These are phyloP conservation scores for Arthrobotrys megalospora DNA, from an alignment of 2,329 filamentous ascomycete species.

Conservation along the genomic window DNA sequence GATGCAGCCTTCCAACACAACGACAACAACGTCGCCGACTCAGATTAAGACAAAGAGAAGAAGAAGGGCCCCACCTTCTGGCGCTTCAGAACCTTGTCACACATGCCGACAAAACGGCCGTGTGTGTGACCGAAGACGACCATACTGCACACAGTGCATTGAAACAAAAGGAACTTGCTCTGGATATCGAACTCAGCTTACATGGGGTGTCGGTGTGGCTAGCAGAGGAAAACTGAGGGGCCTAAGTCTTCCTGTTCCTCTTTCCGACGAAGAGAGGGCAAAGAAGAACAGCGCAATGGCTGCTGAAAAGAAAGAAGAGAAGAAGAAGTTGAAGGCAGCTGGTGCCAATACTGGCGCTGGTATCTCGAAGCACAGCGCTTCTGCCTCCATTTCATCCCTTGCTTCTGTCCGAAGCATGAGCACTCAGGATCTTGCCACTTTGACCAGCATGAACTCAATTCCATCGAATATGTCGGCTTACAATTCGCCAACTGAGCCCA, in stretches of 20 bases:
- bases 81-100: slow-evolving; percentile 95
- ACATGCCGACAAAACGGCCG: slow-evolving; percentile 86
- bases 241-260: slow-evolving; percentile 77
- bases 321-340: slow-evolving; percentile 60
- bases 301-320: slow-evolving; percentile 61
- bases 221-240: slow-evolving; percentile 95
- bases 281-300: slow-evolving; percentile 61
- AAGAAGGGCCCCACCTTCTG: slow-evolving; percentile 88
- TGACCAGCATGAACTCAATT: slow-evolving; percentile 58
- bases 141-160: slow-evolving; percentile 95
- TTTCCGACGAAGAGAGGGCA: slow-evolving; percentile 57
- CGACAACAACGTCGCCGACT: slow-evolving; percentile 62
- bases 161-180: slow-evolving; percentile 93
- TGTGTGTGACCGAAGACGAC: slow-evolving; percentile 90
- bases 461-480: slow-evolving; percentile 47
- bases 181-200: slow-evolving; percentile 95
- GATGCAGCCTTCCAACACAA: slow-evolving; percentile 62
- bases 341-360: slow-evolving; percentile 52
- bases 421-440: slow-evolving; percentile 58
- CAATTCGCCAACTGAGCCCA: slow-evolving; percentile 45
- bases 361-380: slow-evolving; percentile 61
- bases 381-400: slow-evolving; percentile 58
- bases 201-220: slow-evolving; percentile 95
- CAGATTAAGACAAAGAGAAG: slow-evolving; percentile 74
- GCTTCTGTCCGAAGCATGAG: slow-evolving; percentile 60